Evolutionary conservation across 192 early-diverging fungal species (phyloP), one percentile per base, ranked within the genome.

Genomic region (Mortierella antarctica): DNA sequence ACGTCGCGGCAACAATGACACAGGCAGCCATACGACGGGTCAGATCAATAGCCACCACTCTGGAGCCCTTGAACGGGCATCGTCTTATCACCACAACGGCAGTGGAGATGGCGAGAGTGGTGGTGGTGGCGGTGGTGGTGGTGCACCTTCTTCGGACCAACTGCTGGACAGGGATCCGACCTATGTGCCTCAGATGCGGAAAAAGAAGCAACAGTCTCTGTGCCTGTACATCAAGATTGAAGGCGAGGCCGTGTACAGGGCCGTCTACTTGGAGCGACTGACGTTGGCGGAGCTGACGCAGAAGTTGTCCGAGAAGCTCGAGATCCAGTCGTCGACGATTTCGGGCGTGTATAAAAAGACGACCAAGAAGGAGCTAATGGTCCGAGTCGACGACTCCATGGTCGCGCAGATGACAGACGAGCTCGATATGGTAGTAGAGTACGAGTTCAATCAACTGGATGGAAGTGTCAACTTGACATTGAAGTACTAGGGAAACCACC

Each of bases 341-440:
- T 75, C 79, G 13, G 70, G 72, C 8, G 73, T 87, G 48, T 66
- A 86, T 45, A 71, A 88, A 20, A 83, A 84, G 56, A 81, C 77
- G 69, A 86, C 86, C 46, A 87, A 85, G 66, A 86, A 87, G 51
- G 84, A 86, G 0, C 44, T 90, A 51, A 73, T 86, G 12, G 86
- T 91, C 8, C 74, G 73, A 18, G 80, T 91, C 9, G 90, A 92
- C 62, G 91, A 92, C 74, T 73, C 71, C 31, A 84, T 90, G 21
- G 74, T 93, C 15, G 58, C 79, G 14, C 86, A 90, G 65, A 88
- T 94, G 69, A 70, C 83, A 7, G 92, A 93, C 57, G 89, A 92
- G 79, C 84, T 88, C 47, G 86, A 85, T 57, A 93, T 93, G 85
- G 87, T 88, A 7, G 85, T 94, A 20, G 79, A 84, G 13, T 79